Conservation (phyloP, 1,284 basidiomycete genomes). For the Cutaneotrichosporon cavernicola region DNA sequence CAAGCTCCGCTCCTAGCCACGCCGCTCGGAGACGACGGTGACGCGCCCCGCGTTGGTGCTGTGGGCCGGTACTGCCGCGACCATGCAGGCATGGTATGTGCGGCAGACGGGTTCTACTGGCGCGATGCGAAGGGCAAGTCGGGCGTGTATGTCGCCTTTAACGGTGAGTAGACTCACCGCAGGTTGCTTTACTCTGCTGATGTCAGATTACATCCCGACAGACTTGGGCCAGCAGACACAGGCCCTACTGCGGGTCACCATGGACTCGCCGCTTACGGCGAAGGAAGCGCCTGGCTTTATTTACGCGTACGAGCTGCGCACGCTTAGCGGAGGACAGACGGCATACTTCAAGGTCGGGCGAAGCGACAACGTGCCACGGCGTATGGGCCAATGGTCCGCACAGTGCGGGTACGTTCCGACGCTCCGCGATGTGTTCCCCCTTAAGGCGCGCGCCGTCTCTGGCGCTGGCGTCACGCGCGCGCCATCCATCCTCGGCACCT, state of each 20-base stretch:
- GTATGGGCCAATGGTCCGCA: conserved; percentile 50
- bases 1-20: conserved; percentile 38
- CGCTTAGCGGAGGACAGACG: conserved; percentile 33
- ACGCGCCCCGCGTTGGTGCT: conserved; percentile 16
- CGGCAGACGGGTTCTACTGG: conserved; percentile 48
- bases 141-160: conserved; percentile 46
- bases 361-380: conserved; percentile 51
- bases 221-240: conserved; percentile 51
- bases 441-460: conserved; percentile 13
- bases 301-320: conserved; percentile 51
- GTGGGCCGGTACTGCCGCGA: conserved; percentile 49
- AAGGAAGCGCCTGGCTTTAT: conserved; percentile 50
- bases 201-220: conserved; percentile 41
- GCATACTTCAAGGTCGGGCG: conserved; percentile 51
- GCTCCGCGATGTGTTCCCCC: conserved; percentile 49
- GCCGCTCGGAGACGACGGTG: conserved; percentile 23
- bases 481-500: conserved; percentile 21
- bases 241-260: conserved; percentile 48
- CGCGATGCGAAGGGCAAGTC: conserved; percentile 25
- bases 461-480: conserved; percentile 1
- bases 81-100: conserved; percentile 50
- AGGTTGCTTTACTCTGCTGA: not conserved
- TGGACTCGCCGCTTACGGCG: conserved; percentile 48
- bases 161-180: conserved; percentile 25
- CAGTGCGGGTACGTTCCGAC: conserved; percentile 49